Evolutionary conservation across 225 moss, liverwort and hornwort genomes (phyloP).

Genomic region (Takakia lepidozioides): DNA sequence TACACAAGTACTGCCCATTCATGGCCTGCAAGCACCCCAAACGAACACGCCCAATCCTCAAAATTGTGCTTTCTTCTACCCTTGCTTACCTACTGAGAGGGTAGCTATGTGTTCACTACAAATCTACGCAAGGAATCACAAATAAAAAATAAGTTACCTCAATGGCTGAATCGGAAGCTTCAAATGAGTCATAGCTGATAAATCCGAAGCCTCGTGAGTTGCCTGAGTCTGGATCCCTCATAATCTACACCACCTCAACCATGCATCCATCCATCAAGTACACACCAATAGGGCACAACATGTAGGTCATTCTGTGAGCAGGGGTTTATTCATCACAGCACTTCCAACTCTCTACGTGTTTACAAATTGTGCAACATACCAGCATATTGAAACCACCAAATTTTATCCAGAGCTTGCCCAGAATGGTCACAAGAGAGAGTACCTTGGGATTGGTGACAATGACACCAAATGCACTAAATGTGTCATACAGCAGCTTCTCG

Average conservation of each 20-base stretch:
- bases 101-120: no score
- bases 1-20: constrained; percentile 98
- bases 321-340: background rate
- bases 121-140: no score
- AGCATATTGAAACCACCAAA: background rate
- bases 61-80: no score
- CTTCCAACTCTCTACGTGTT: background rate
- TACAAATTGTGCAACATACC: background rate
- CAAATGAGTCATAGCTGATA: constrained; percentile 98
- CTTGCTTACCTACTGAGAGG: no score
- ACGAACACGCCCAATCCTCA: no score
- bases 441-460: constrained; percentile 99
- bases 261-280: background rate
- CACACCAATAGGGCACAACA: no score
- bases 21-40: constrained; percentile 69
- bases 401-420: background rate
- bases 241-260: constrained; percentile 47
- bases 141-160: constrained; percentile 43
- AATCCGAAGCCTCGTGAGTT: constrained; percentile 97
- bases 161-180: constrained; percentile 95
- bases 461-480: constrained; percentile 96
- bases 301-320: no score
- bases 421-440: background rate
- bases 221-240: constrained; percentile 99
- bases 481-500: constrained; percentile 92